Conservation (phyloP, 225 moss, liverwort and hornwort species). For the Anthoceros angustus region DNA sequence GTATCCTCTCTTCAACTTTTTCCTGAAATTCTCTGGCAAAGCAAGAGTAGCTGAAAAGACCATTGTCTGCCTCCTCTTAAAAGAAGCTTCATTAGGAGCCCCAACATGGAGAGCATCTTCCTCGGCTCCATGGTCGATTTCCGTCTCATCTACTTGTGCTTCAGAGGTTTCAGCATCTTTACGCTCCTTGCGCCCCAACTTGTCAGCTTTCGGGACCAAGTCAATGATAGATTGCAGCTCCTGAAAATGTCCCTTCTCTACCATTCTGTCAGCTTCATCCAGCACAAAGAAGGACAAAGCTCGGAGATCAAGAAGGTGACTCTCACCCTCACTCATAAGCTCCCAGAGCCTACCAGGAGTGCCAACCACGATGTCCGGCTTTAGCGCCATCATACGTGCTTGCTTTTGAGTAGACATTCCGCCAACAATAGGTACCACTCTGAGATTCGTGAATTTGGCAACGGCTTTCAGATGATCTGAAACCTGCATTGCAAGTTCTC, state of each 20-base stretch:
- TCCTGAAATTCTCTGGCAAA: slow-evolving; percentile 65
- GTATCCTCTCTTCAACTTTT: slow-evolving; percentile 52
- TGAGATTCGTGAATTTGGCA: slow-evolving; percentile 59
- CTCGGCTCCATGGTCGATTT: neutral
- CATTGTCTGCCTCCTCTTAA: slow-evolving; percentile 71
- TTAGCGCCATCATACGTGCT: slow-evolving; percentile 62
- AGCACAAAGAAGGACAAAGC: slow-evolving; percentile 85
- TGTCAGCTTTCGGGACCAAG: slow-evolving; percentile 48
- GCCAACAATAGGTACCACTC: slow-evolving; percentile 92
- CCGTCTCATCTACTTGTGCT: neutral
- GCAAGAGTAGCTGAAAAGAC: slow-evolving; percentile 91
- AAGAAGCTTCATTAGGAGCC: slow-evolving; percentile 10
- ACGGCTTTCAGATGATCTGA: slow-evolving; percentile 81
- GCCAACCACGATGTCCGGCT: slow-evolving; percentile 79
- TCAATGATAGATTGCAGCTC: slow-evolving; percentile 92
- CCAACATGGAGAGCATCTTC: neutral
- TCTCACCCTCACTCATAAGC: slow-evolving; percentile 83
- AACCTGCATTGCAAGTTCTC: slow-evolving; percentile 91
- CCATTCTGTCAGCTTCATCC: slow-evolving; percentile 99
- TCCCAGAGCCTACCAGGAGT: slow-evolving; percentile 98
- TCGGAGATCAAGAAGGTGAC: slow-evolving; percentile 68
- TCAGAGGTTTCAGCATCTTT: slow-evolving; percentile 1
- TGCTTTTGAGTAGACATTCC: slow-evolving; percentile 95
- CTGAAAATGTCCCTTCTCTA: slow-evolving; percentile 87
- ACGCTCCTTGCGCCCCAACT: slow-evolving; percentile 3